These are phyloP conservation scores for Isochrysis galbana DNA, from an alignment of 78 protist species.

Conservation along the genomic window DNA sequence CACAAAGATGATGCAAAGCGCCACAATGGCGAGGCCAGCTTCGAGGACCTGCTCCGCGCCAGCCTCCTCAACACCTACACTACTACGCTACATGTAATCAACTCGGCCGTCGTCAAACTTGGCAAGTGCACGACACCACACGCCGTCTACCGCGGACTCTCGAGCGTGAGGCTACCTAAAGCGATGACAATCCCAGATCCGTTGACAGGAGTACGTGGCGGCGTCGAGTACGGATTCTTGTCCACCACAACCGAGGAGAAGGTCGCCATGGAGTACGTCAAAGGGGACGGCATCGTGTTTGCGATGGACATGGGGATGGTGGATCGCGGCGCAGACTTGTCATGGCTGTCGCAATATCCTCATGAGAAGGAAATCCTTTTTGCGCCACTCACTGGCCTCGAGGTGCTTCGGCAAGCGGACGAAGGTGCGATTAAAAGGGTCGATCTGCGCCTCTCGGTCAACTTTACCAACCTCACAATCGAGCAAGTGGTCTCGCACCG, in stretches of 20 bases:
- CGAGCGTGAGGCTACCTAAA: background rate
- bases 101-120: background rate
- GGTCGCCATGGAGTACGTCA: background rate
- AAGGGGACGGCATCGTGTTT: background rate
- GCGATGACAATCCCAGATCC: background rate
- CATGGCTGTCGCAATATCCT: slow-evolving; percentile 30
- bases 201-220: slow-evolving; percentile 19
- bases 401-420: background rate
- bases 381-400: slow-evolving; percentile 38
- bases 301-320: slow-evolving; percentile 38
- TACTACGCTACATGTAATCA: background rate
- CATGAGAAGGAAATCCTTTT: slow-evolving; percentile 18
- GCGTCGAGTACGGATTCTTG: slow-evolving; percentile 26
- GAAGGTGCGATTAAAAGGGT: background rate
- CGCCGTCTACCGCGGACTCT: background rate
- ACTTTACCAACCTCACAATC: background rate
- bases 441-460: background rate
- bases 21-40: no score
- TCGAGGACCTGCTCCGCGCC: no score
- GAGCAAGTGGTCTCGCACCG: background rate
- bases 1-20: no score
- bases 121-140: background rate
- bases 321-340: slow-evolving; percentile 38
- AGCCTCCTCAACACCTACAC: background rate
- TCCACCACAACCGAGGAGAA: background rate